phyloP scores from a whole-genome alignment of 257 asterid species.

The Capsicum baccatum region DNA sequence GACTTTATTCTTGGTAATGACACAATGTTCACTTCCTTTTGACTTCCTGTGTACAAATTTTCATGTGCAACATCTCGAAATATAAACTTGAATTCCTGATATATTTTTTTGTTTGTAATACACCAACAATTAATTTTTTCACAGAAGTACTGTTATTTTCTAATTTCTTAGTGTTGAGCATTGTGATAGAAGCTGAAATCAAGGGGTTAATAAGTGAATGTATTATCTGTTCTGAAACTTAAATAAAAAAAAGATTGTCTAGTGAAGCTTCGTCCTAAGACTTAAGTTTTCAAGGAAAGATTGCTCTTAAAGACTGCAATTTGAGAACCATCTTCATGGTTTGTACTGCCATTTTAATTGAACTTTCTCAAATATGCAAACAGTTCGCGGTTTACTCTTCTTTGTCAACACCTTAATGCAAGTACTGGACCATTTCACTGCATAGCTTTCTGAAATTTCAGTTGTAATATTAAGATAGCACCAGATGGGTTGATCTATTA shows the following conservation, averaged over 20 bases:
- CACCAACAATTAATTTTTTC: not conserved
- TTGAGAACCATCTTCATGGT: slow-evolving; percentile 8
- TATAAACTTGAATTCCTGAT: not conserved
- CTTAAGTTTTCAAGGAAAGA: not conserved
- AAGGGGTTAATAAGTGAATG: not conserved
- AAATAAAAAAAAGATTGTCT: not conserved
- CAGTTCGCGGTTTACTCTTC: not conserved
- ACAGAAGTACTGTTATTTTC: not conserved
- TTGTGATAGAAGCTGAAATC: not conserved
- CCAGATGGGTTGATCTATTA: not conserved
- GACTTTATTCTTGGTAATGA: slow-evolving; percentile 82
- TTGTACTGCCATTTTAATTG: not conserved
- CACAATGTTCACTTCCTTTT: not conserved
- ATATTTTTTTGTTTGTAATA: not conserved
- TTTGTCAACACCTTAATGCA: slow-evolving; percentile 8
- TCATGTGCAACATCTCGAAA: slow-evolving; percentile 9
- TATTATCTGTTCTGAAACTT: not conserved
- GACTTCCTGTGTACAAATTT: not conserved
- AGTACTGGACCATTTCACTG: not conserved
- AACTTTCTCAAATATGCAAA: not conserved
- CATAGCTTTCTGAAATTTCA: not conserved
- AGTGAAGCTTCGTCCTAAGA: slow-evolving; percentile 16
- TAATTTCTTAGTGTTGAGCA: not conserved
- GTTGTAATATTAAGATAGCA: not conserved
- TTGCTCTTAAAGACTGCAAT: not conserved